Conservation (phyloP, 345 rosid genomes). For the Raphanus sativus region DNA sequence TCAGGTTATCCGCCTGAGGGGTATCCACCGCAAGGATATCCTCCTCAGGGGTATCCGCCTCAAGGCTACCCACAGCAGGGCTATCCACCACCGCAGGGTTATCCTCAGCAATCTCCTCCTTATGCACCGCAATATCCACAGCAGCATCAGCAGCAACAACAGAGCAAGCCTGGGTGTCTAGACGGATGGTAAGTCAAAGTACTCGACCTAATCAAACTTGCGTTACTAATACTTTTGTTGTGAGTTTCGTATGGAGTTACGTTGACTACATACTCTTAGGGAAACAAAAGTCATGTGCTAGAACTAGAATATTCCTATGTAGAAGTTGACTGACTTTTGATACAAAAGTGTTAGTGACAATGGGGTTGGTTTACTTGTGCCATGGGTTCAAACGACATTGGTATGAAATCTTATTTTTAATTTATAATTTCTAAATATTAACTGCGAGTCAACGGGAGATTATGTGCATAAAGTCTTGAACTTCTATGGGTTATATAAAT, state of each 20-base stretch:
- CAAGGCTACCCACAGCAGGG: constrained; percentile 43
- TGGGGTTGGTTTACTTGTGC: neutral
- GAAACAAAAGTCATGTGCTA: neutral
- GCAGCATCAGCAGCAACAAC: constrained; percentile 56
- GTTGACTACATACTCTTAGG: neutral
- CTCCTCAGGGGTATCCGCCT: constrained; percentile 68
- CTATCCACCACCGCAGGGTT: constrained; percentile 27
- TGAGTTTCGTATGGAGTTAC: neutral
- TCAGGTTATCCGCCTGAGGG: constrained; percentile 71
- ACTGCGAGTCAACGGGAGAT: neutral
- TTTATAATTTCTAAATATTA: neutral
- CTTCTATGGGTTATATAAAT: neutral
- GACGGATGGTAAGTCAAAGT: constrained; percentile 67
- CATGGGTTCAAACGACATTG: neutral
- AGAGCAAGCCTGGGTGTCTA: constrained; percentile 46
- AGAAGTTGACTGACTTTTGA: neutral
- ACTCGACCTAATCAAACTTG: neutral
- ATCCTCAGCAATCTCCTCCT: constrained; percentile 58
- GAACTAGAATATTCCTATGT: constrained; percentile 13
- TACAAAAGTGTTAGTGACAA: neutral
- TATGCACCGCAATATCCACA: constrained; percentile 76
- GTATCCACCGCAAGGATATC: constrained; percentile 48
- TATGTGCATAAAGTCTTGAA: neutral
- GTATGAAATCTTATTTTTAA: neutral
- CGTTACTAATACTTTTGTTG: neutral